Percentiles rank a stretch among this genome's conserved stretches.
Evolutionary conservation across 2,329 filamentous ascomycete species (phyloP).

Genomic region (Cryphonectria carpinicola): DNA sequence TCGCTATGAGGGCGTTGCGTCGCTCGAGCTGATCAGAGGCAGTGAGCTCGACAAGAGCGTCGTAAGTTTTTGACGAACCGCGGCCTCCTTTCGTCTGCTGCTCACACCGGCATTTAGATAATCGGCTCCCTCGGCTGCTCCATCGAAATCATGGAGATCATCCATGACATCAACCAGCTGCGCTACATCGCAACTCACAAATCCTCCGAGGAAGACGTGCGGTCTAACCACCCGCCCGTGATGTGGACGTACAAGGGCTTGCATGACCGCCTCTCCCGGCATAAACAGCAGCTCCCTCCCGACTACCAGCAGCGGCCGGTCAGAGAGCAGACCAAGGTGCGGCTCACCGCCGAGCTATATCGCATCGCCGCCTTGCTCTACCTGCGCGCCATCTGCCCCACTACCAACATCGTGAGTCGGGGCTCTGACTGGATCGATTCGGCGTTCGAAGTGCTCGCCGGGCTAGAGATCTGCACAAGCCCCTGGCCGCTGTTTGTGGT

Average conservation of each 20-base stretch:
- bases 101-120: constrained; percentile 41
- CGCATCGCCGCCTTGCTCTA: constrained; percentile 46
- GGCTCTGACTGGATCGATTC: constrained; percentile 38
- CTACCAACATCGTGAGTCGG: constrained; percentile 34
- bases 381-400: constrained; percentile 37
- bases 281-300: constrained; percentile 36
- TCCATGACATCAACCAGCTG: constrained; percentile 47
- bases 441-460: constrained; percentile 42
- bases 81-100: neutral
- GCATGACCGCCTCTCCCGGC: constrained; percentile 34
- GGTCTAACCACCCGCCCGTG: constrained; percentile 27
- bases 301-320: constrained; percentile 32
- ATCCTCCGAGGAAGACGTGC: neutral
- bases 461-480: constrained; percentile 48
- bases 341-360: constrained; percentile 54
- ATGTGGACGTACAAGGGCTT: constrained; percentile 36
- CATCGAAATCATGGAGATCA: constrained; percentile 48
- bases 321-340: constrained; percentile 37
- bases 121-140: constrained; percentile 53
- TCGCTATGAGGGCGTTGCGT: constrained; percentile 33
- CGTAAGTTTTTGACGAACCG: constrained; percentile 32
- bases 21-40: constrained; percentile 37
- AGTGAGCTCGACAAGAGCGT: constrained; percentile 38
- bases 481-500: constrained; percentile 54
- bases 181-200: constrained; percentile 28